phyloP scores from a whole-genome alignment of 345 rosid genomes.

The Sapria himalayana region DNA sequence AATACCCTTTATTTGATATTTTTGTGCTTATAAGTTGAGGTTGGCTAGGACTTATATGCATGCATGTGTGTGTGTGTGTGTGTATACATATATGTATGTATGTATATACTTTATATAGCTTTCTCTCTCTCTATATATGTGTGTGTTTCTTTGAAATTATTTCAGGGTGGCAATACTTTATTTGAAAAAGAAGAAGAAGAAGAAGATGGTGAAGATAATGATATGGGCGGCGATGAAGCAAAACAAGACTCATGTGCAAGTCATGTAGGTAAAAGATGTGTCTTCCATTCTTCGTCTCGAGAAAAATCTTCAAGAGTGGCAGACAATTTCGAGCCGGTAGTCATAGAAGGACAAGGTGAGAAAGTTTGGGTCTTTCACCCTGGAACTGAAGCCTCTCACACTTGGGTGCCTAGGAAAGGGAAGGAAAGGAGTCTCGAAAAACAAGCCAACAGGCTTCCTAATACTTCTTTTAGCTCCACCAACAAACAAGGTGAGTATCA shows the following conservation, averaged over 20 bases:
- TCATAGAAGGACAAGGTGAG: conserved; percentile 46
- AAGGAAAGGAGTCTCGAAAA: conserved; percentile 31
- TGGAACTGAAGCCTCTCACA: conserved; percentile 50
- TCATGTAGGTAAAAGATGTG: conserved; percentile 14
- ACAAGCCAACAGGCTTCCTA: conserved; percentile 16
- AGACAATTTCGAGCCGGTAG: conserved; percentile 58
- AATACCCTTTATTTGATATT: too few species aligned
- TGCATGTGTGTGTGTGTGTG: background rate
- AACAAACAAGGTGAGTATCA: conserved; percentile 17
- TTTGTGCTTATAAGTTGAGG: too few species aligned
- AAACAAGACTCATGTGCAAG: conserved; percentile 19
- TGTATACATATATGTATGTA: background rate
- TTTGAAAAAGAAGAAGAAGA: conserved; percentile 15
- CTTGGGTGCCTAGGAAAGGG: conserved; percentile 79
- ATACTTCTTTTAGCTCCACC: conserved; percentile 15
- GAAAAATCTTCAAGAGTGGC: conserved; percentile 25
- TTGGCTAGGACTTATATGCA: too few species aligned
- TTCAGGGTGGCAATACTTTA: conserved; percentile 17
- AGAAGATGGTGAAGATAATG: conserved; percentile 14
- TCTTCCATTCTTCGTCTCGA: conserved; percentile 25
- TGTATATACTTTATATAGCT: background rate
- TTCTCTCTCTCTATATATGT: too few species aligned
- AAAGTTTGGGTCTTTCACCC: conserved; percentile 90
- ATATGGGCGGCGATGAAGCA: too few species aligned
- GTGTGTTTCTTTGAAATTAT: conserved; percentile 7